Evolutionary conservation across 192 early-diverging fungal genomes (phyloP).

Genomic region (Gryganskiella cystojenkinii): DNA sequence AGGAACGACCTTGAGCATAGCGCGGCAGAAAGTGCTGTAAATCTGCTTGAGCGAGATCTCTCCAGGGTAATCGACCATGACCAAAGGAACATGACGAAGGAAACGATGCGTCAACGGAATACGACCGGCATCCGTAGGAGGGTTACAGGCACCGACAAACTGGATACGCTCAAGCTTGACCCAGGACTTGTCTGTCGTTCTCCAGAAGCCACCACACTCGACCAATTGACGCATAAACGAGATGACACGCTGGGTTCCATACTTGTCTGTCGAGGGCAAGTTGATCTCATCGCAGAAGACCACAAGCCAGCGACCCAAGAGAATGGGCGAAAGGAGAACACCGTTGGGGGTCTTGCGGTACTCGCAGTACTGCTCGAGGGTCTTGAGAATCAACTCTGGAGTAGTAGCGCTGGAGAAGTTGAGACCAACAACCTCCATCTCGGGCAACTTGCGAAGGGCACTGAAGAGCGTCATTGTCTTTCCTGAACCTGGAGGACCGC

Average conservation of each 20-base stretch:
- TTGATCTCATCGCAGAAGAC: slow-evolving; percentile 99
- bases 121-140: slow-evolving; percentile 99
- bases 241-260: slow-evolving; percentile 98
- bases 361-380: slow-evolving; percentile 98
- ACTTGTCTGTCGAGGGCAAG: slow-evolving; percentile 94
- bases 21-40: slow-evolving; percentile 93
- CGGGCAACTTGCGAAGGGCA: slow-evolving; percentile 91
- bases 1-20: slow-evolving; percentile 94
- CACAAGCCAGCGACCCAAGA: slow-evolving; percentile 94
- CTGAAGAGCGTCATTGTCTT: slow-evolving; percentile 99
- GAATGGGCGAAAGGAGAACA: slow-evolving; percentile 82
- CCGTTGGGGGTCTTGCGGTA: slow-evolving; percentile 96
- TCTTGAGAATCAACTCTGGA: slow-evolving; percentile 93
- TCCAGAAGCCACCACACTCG: slow-evolving; percentile 97
- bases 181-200: slow-evolving; percentile 90
- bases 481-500: slow-evolving; percentile 99
- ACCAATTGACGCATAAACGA: slow-evolving; percentile 96
- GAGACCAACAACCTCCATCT: slow-evolving; percentile 97
- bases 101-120: slow-evolving; percentile 96
- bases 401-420: slow-evolving; percentile 99
- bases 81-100: slow-evolving; percentile 94
- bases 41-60: slow-evolving; percentile 92
- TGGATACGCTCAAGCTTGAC: slow-evolving; percentile 97
- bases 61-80: slow-evolving; percentile 99
- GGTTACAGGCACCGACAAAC: slow-evolving; percentile 99